Conservation (phyloP, 306 rosid genomes). For the Citrullus mucosospermus region DNA sequence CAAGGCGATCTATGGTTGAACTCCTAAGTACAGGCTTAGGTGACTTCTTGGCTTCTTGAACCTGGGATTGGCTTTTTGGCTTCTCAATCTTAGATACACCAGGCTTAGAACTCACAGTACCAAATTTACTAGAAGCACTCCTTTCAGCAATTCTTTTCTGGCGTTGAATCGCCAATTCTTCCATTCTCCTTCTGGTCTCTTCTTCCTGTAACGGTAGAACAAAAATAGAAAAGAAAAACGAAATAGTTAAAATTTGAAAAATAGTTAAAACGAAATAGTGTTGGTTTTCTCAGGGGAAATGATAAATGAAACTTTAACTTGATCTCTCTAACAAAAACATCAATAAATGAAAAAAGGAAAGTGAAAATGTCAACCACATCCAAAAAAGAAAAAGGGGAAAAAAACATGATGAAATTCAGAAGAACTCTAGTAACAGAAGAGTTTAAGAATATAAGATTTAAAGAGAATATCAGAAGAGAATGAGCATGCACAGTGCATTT, state of each 20-base stretch:
- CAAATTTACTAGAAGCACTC: conserved; percentile 30
- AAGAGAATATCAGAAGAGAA: neutral
- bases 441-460: neutral
- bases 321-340: neutral
- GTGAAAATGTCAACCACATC: neutral
- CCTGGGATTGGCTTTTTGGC: conserved; percentile 29
- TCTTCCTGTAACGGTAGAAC: conserved; percentile 47
- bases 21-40: conserved; percentile 49
- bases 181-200: conserved; percentile 63
- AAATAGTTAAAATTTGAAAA: neutral
- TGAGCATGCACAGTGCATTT: neutral
- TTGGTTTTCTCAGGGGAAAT: neutral
- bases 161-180: conserved; percentile 50
- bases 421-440: neutral
- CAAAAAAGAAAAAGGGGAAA: neutral
- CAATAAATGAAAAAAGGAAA: neutral
- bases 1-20: conserved; percentile 81
- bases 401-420: neutral
- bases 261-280: too few relatives aligned
- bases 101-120: conserved; percentile 24
- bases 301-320: neutral
- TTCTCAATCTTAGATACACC: conserved; percentile 38
- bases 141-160: conserved; percentile 97
- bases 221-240: conserved; percentile 8
- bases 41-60: conserved; percentile 40